A percentile compares a stretch with the other conserved stretches of the same genome.
phyloP scores from a whole-genome alignment of 768 basidiomycete genomes.

The Termitomyces sp. region DNA sequence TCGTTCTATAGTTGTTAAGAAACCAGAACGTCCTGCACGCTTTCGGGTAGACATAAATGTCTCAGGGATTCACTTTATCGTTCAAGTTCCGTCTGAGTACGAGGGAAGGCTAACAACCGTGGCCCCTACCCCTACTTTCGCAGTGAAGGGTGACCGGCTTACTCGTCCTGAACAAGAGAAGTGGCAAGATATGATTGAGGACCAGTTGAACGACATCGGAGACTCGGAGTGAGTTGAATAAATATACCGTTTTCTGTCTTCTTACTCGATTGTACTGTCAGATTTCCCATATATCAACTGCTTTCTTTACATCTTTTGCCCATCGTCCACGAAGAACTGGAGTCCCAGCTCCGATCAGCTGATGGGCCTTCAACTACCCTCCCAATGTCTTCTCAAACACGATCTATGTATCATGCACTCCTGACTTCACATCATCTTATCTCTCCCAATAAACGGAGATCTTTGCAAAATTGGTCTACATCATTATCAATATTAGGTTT shows the following conservation, averaged over 20 bases:
- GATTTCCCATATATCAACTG: constrained; percentile 61
- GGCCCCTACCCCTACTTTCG: constrained; percentile 20
- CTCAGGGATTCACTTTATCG: constrained; percentile 34
- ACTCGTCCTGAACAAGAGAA: constrained; percentile 44
- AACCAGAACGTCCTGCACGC: constrained; percentile 20
- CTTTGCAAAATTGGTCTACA: constrained; percentile 52
- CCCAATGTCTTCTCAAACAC: not conserved
- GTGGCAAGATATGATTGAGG: constrained; percentile 40
- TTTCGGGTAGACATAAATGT: constrained; percentile 31
- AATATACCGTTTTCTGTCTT: not conserved
- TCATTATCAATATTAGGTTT: constrained; percentile 58
- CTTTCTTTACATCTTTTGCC: constrained; percentile 57
- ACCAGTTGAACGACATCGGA: constrained; percentile 32
- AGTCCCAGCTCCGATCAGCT: not conserved
- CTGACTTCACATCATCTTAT: constrained; percentile 73
- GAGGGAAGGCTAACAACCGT: constrained; percentile 6
- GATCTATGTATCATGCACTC: constrained; percentile 48
- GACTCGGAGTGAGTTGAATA: constrained; percentile 28
- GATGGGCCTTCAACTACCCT: not conserved
- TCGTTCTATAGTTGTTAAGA: constrained; percentile 13
- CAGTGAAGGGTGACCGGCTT: constrained; percentile 45
- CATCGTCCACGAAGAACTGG: constrained; percentile 40
- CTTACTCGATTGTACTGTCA: constrained; percentile 18
- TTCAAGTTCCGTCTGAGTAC: constrained; percentile 17
- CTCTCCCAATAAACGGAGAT: constrained; percentile 59